These are phyloP conservation scores for Aspergillus pseudotamarii DNA, from an alignment of 2,329 filamentous ascomycete species.

Conservation along the genomic window DNA sequence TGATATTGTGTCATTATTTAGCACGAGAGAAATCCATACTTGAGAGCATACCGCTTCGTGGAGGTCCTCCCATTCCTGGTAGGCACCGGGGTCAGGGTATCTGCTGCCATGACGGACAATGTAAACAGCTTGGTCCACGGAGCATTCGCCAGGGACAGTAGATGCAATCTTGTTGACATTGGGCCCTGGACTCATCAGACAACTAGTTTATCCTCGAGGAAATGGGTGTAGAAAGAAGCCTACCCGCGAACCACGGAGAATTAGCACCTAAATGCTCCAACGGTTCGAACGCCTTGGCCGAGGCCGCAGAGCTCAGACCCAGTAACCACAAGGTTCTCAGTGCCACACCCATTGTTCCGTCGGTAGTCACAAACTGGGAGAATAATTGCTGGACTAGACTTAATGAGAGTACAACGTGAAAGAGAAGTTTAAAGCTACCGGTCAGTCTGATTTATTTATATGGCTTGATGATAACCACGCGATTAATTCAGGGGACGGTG, in stretches of 20 bases:
- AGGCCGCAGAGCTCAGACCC: conserved; percentile 12
- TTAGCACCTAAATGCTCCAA: conserved; percentile 57
- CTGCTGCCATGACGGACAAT: conserved; percentile 64
- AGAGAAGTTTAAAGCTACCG: background rate
- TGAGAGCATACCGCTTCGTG: conserved; percentile 22
- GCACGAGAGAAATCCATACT: background rate
- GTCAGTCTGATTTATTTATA: background rate
- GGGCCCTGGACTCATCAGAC: conserved; percentile 44
- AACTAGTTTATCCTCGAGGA: too few species aligned
- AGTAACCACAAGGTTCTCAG: conserved; percentile 11
- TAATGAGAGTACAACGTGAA: background rate
- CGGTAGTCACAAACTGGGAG: background rate
- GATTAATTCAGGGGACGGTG: background rate
- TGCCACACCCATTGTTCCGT: conserved; percentile 3
- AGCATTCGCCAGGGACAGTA: conserved; percentile 58
- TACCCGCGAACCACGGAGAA: conserved; percentile 57
- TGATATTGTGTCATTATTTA: background rate
- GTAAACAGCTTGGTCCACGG: conserved; percentile 63
- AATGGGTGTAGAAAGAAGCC: conserved; percentile 10
- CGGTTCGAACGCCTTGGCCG: conserved; percentile 34
- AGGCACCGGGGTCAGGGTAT: conserved; percentile 64
- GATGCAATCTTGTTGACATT: conserved; percentile 60
- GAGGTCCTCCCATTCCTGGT: conserved; percentile 55
- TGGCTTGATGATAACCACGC: background rate
- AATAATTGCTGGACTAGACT: background rate